Conservation (phyloP, 345 rosid genomes). For the Litchi chinensis region DNA sequence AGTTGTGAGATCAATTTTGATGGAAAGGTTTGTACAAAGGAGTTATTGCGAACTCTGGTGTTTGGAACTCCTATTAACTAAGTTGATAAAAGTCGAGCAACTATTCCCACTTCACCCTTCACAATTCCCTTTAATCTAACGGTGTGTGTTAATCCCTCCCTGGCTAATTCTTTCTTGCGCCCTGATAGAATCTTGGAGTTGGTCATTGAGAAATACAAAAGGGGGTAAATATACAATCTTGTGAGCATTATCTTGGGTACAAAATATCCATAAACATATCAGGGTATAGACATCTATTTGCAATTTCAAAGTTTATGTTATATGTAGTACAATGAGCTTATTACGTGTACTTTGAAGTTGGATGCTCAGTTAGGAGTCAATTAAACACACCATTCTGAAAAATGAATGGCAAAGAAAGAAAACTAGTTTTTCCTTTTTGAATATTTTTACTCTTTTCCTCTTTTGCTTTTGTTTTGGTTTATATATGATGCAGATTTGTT, state of each 20-base stretch:
- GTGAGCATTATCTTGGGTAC: no score
- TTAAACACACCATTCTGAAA: not conserved
- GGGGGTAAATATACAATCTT: not conserved
- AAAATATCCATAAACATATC: no score
- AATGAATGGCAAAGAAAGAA: no score
- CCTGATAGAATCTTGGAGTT: constrained; percentile 52
- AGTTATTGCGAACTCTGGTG: constrained; percentile 34
- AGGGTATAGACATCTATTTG: not conserved
- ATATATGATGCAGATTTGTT: no score
- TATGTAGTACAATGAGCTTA: not conserved
- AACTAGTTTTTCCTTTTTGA: no score
- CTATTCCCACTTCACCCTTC: constrained; percentile 49
- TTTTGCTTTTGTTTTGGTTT: no score
- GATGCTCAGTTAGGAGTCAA: not conserved
- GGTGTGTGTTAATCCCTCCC: constrained; percentile 55
- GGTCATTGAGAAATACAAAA: constrained; percentile 36
- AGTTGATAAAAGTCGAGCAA: constrained; percentile 35
- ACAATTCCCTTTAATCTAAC: constrained; percentile 45
- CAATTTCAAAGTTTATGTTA: no score
- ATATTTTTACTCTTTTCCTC: no score
- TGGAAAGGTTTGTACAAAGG: constrained; percentile 67
- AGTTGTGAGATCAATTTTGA: constrained; percentile 48
- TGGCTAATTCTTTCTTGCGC: constrained; percentile 38
- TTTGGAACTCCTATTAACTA: no score
- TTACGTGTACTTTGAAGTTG: not conserved